Base-by-base conservation (phyloP, 2,329 filamentous ascomycete genomes). In the Pseudogymnoascus sp. region DNA sequence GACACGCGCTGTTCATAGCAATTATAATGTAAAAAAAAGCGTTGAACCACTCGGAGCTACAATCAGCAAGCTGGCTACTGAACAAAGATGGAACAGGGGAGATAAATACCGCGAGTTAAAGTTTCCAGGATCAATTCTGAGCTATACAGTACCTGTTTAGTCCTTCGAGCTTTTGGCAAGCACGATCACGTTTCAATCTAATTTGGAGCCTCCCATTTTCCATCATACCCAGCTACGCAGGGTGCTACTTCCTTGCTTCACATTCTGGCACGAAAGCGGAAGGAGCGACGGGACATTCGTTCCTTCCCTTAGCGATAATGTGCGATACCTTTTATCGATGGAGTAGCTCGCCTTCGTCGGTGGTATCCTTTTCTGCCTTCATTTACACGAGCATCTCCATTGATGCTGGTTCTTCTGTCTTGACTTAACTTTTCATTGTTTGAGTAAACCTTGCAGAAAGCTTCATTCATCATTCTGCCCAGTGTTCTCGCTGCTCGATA, bases 341-440 rank as follows among this genome's bases (percentile, higher is more conserved):
- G 18, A 2, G 27, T 33, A 9, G 48, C 48, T 31, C 48, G 2
- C 10, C 27, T 33, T 33, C 8, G 33, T 33, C 29, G 13, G 18
- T 6, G 9, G 33, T 31, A 33, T 33, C 29, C 48, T 55, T 33
- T 55, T 55, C 48, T 33, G 18, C 15, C 58, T 42, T 37, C 58
- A 59, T 4, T 59, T 37, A 13, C n/a, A 37, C n/a, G 58, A 59
- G 58, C 58, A 42, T 59, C 35, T 42, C 15, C 33, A 39, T 33
- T 40, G 33, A 45, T 42, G 55, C 35, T 40, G 9, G n/a, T 37
- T 58, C 29, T 58, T 1, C 18, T n/a, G 31, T 5, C 61, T 58
- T 37, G 25, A 21, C 5, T 62, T 45, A 29, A 18, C 29, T 59
- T 60, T n/a, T 4, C 21, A 33, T 33, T 55, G 48, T 55, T 55